These are phyloP conservation scores for Noccaea caerulescens DNA, from an alignment of 345 rosid species.

Conservation along the genomic window DNA sequence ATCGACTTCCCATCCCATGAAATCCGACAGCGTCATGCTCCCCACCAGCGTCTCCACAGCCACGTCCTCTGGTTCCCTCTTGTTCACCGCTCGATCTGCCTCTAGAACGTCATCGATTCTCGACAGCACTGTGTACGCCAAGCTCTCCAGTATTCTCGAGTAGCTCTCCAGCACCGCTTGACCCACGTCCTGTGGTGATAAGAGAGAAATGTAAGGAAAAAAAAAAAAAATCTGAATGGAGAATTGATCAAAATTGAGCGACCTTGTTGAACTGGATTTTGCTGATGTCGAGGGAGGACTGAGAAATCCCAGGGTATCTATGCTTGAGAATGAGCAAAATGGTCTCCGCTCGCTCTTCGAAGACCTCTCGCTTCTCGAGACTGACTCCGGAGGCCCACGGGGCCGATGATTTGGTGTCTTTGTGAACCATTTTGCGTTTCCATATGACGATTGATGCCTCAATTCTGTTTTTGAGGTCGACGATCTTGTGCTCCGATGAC, in stretches of 20 bases:
- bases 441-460: constrained; percentile 96
- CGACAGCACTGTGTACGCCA: constrained; percentile 80
- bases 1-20: constrained; percentile 79
- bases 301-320: constrained; percentile 81
- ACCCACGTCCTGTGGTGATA: constrained; percentile 68
- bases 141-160: constrained; percentile 89
- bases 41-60: constrained; percentile 43
- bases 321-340: constrained; percentile 80
- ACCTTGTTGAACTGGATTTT: constrained; percentile 82
- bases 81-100: constrained; percentile 58
- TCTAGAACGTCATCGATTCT: constrained; percentile 82
- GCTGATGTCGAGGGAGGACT: constrained; percentile 85
- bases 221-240: not conserved
- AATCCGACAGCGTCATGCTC: constrained; percentile 63
- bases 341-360: constrained; percentile 92
- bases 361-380: constrained; percentile 86
- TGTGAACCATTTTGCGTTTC: constrained; percentile 89
- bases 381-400: constrained; percentile 85
- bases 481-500: constrained; percentile 87
- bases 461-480: constrained; percentile 89
- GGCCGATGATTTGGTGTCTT: constrained; percentile 66
- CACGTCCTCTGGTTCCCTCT: constrained; percentile 42
- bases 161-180: constrained; percentile 93
- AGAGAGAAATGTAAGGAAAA: not conserved
- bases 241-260: not conserved